phyloP scores from a whole-genome alignment of 495 filamentous ascomycete genomes.

The Neurospora sp. region DNA sequence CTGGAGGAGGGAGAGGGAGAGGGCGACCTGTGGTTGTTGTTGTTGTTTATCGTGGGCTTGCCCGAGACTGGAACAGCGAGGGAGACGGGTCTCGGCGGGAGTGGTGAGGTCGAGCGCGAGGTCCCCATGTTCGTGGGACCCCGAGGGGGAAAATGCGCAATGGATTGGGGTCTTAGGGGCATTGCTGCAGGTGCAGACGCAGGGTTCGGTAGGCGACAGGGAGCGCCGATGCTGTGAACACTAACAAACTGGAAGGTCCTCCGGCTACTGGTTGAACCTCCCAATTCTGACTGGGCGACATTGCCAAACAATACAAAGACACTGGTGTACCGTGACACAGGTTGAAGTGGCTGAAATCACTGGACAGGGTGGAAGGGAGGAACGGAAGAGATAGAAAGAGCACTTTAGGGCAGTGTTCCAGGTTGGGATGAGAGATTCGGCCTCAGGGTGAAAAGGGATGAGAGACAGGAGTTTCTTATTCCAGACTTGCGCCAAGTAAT shows the following conservation, averaged over 20 bases:
- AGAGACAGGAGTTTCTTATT: not conserved
- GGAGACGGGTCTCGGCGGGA: not conserved
- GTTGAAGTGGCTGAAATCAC: not conserved
- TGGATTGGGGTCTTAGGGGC: slow-evolving; percentile 1
- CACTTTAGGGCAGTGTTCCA: not conserved
- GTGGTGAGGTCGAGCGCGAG: not conserved
- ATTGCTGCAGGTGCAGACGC: slow-evolving; percentile 1
- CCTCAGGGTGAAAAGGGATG: not conserved
- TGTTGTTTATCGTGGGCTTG: slow-evolving; percentile 4
- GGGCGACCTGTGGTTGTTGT: not conserved
- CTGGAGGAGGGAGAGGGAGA: not conserved
- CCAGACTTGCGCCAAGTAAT: not conserved
- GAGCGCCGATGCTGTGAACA: not conserved
- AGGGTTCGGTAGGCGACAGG: not conserved
- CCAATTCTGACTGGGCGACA: slow-evolving; percentile 18
- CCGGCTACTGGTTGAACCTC: not conserved
- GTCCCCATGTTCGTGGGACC: not conserved
- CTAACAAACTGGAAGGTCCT: not conserved
- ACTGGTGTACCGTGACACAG: slow-evolving; percentile 2
- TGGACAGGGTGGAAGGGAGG: not conserved
- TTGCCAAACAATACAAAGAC: slow-evolving; percentile 6
- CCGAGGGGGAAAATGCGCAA: not conserved
- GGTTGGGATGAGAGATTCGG: not conserved
- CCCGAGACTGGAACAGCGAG: not conserved
- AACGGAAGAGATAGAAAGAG: not conserved